Conservation (phyloP, 352 stramenopile species). For the Phytophthora constricta region DNA sequence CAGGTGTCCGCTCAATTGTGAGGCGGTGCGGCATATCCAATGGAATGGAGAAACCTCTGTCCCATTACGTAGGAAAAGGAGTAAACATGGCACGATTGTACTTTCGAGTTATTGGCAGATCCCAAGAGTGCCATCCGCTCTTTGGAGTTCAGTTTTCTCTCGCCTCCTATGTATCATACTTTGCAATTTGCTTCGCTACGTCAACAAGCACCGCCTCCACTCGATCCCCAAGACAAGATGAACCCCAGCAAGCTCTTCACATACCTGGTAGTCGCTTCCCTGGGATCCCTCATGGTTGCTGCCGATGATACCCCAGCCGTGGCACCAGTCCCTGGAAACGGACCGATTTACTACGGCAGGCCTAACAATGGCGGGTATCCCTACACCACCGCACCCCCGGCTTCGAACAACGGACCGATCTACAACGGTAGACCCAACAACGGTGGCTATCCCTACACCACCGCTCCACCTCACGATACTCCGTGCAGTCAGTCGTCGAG, state of each 20-base stretch:
- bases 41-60: no score
- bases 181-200: background rate
- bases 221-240: constrained; percentile 5
- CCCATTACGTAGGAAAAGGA: no score
- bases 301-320: background rate
- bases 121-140: constrained; percentile 7
- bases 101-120: no score
- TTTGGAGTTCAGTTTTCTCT: constrained; percentile 4
- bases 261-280: background rate
- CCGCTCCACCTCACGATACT: background rate
- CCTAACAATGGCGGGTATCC: constrained; percentile 26
- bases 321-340: background rate
- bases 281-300: constrained; percentile 4
- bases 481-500: background rate
- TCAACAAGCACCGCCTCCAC: background rate
- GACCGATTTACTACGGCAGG: constrained; percentile 14
- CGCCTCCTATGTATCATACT: no score
- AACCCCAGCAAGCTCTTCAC: constrained; percentile 21
- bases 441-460: constrained; percentile 24
- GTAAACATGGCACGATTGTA: no score
- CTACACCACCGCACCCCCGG: background rate
- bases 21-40: no score
- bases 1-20: no score
- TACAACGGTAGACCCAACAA: constrained; percentile 26
- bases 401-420: background rate